phyloP scores from a whole-genome alignment of 768 basidiomycete species.

The Hygrophorus pudorinus region DNA sequence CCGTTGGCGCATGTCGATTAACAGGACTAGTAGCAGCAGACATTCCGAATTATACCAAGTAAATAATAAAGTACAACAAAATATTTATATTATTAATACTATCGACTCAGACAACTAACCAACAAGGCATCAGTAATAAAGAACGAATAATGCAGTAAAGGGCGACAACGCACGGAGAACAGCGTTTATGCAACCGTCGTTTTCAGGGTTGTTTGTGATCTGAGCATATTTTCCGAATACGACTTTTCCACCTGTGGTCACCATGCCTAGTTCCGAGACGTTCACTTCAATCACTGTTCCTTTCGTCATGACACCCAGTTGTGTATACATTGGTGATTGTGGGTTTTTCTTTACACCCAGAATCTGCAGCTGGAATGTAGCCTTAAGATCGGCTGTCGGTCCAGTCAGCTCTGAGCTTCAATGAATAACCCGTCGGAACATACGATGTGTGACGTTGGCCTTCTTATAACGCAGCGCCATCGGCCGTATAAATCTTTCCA shows the following conservation, averaged over 20 bases:
- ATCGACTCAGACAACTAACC: too few species aligned
- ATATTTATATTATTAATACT: too few species aligned
- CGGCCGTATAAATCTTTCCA: conserved; percentile 95
- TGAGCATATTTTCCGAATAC: conserved; percentile 92
- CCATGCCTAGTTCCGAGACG: conserved; percentile 96
- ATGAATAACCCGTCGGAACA: conserved; percentile 15
- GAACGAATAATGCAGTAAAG: background rate
- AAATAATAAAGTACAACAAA: too few species aligned
- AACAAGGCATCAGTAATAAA: background rate
- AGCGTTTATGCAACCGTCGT: conserved; percentile 94
- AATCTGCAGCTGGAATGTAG: conserved; percentile 97
- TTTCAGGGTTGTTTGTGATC: conserved; percentile 91
- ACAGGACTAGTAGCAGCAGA: conserved; percentile 7
- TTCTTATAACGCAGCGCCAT: conserved; percentile 98
- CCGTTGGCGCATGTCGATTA: conserved; percentile 40
- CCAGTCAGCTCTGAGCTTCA: conserved; percentile 1
- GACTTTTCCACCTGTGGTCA: conserved; percentile 93
- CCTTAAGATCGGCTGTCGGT: conserved; percentile 80
- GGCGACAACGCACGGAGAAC: conserved; percentile 76
- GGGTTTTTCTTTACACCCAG: conserved; percentile 99
- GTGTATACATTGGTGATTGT: conserved; percentile 96
- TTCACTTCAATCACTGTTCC: conserved; percentile 98
- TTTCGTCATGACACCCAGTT: conserved; percentile 94
- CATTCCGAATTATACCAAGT: too few species aligned
- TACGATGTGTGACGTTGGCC: conserved; percentile 98